Base-by-base conservation (phyloP, 176 grass and related monocot genomes). In the Hordeum marinum region DNA sequence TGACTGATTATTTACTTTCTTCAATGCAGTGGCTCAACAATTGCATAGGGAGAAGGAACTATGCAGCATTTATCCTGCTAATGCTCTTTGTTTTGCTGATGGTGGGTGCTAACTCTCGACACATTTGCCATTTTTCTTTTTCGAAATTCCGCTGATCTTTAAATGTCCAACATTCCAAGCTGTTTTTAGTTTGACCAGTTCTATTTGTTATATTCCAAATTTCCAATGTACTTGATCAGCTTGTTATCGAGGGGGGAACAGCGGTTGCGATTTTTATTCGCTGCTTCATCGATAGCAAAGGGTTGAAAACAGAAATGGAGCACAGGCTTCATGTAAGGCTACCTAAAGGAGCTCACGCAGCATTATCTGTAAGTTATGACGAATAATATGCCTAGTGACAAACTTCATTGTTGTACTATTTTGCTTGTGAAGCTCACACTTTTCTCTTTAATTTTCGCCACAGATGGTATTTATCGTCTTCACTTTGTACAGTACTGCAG, bases 31-130 rank as follows among this genome's bases (percentile, higher is more conserved):
- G 96, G 96, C 78, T 98, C 65, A 98, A 98, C 90, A 98, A 98
- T 81, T 98, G 96, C 89, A 98, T 98, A 84, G 96, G 96, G 32
- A 92, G 79, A 89, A 95, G 83, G 76, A 98, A 95, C 70, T 98
- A 98, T 59, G 91, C 82, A 9, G 81, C 91, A 48, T 98, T 98
- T 87, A 95, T 98, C 85, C 81, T 98, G 77, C 90, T 98, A 7
- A 95, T 98, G 90, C 50, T 90, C 79, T 93, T 88, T 75, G 70
- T 94, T 26, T 86, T 98, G 69, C 77, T 98, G 25, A 94, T 98
- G 96, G 96, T 94, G 24, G 29, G 90, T 36, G 25, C 42, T 17
- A 36, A 82, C 74, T 21, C 63, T 45, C 1, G 10, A 45, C 1
- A 43, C 7, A 23, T 68, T 55, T 29, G 23, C 21, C 13, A 2